These are phyloP conservation scores for Rutstroemia sp. DNA, from an alignment of 2,329 filamentous ascomycete genomes.

Conservation along the genomic window DNA sequence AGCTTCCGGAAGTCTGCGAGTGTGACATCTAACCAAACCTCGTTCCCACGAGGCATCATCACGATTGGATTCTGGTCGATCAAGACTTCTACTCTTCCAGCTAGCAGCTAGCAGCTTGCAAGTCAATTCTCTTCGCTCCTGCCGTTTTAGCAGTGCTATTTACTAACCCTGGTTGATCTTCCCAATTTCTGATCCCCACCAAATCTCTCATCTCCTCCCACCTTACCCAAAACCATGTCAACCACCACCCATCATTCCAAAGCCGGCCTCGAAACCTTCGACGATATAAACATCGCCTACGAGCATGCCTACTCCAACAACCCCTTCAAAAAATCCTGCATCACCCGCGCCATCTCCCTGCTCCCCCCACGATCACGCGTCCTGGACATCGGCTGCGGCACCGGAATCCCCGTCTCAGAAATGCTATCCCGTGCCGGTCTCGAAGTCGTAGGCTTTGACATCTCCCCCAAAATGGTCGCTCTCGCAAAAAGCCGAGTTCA, in stretches of 20 bases:
- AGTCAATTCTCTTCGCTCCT: too few species aligned
- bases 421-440: conserved; percentile 22
- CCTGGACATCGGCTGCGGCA: conserved; percentile 31
- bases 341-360: background rate
- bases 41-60: too few species aligned
- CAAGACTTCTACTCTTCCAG: too few species aligned
- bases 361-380: background rate
- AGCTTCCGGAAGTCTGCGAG: too few species aligned
- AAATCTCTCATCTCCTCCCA: too few species aligned
- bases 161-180: background rate
- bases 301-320: conserved; percentile 7
- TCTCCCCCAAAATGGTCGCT: conserved; percentile 29
- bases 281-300: conserved; percentile 7
- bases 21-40: too few species aligned
- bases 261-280: conserved; percentile 18
- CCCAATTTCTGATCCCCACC: too few species aligned
- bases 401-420: conserved; percentile 26
- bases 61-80: too few species aligned
- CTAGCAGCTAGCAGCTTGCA: too few species aligned
- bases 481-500: conserved; percentile 11
- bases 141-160: background rate
- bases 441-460: conserved; percentile 18
- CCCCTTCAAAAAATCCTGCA: background rate
- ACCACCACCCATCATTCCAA: conserved; percentile 12
- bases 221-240: background rate